Percentiles rank a stretch among this genome's conserved stretches.
Conservation (phyloP, 306 rosid genomes). For the Mucuna pruriens region DNA sequence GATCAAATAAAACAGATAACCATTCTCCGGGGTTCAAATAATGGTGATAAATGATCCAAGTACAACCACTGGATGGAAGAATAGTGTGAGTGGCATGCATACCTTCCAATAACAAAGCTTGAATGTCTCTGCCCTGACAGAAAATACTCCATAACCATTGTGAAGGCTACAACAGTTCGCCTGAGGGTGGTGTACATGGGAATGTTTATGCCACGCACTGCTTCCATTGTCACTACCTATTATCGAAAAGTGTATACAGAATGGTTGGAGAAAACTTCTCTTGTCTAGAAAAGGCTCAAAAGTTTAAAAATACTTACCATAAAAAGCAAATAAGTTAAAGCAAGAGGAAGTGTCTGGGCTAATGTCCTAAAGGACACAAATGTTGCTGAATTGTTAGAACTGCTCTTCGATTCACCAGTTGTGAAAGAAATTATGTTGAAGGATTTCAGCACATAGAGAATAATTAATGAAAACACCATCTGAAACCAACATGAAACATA, state of each 20-base stretch:
- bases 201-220: slow-evolving; percentile 71
- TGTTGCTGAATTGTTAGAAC: slow-evolving; percentile 46
- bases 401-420: slow-evolving; percentile 43
- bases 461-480: slow-evolving; percentile 52
- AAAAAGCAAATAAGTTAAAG: slow-evolving; percentile 61
- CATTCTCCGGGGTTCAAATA: background rate
- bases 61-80: slow-evolving; percentile 6
- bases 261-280: slow-evolving; percentile 30
- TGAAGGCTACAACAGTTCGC: slow-evolving; percentile 70
- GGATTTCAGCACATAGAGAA: slow-evolving; percentile 62
- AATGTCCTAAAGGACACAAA: slow-evolving; percentile 55
- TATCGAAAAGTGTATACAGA: slow-evolving; percentile 20
- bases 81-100: slow-evolving; percentile 6
- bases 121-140: slow-evolving; percentile 62
- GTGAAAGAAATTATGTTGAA: slow-evolving; percentile 69
- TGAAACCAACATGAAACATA: slow-evolving; percentile 42
- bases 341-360: slow-evolving; percentile 66
- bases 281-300: background rate
- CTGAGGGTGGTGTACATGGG: slow-evolving; percentile 85
- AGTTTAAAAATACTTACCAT: slow-evolving; percentile 53
- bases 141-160: slow-evolving; percentile 71
- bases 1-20: background rate
- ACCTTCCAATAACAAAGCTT: slow-evolving; percentile 63
- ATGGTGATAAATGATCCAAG: background rate
- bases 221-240: slow-evolving; percentile 76